Evolutionary conservation across 441 rosid species (phyloP).

Genomic region (Manihot esculenta): DNA sequence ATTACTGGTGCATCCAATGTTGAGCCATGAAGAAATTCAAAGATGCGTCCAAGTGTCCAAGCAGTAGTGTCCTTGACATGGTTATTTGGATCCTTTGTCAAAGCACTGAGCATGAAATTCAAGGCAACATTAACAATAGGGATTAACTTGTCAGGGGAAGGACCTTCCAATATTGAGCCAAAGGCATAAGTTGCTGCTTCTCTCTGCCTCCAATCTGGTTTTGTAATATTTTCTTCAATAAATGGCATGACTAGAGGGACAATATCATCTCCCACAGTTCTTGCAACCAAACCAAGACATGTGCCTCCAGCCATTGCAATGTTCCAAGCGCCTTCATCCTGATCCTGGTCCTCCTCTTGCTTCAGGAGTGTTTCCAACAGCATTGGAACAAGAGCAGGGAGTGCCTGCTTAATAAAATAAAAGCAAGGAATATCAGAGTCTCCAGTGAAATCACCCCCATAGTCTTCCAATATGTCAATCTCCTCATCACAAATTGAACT

Average conservation of each 20-base stretch:
- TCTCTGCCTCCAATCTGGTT: slow-evolving; percentile 52
- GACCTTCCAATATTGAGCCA: slow-evolving; percentile 60
- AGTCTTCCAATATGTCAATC: slow-evolving; percentile 74
- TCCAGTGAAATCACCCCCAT: slow-evolving; percentile 51
- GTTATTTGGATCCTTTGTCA: slow-evolving; percentile 61
- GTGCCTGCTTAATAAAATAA: slow-evolving; percentile 58
- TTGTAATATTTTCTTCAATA: slow-evolving; percentile 46
- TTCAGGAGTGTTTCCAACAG: slow-evolving; percentile 52
- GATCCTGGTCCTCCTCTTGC: slow-evolving; percentile 62
- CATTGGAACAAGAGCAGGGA: slow-evolving; percentile 54
- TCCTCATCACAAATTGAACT: slow-evolving; percentile 68
- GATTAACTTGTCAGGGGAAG: slow-evolving; percentile 45
- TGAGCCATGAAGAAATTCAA: slow-evolving; percentile 48
- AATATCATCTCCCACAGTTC: slow-evolving; percentile 52
- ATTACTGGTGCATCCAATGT: slow-evolving; percentile 39
- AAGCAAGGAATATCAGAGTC: slow-evolving; percentile 70
- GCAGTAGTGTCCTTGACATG: slow-evolving; percentile 78
- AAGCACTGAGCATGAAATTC: slow-evolving; percentile 49
- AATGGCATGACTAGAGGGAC: slow-evolving; percentile 55
- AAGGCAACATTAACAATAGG: slow-evolving; percentile 45
- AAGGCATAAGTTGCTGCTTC: slow-evolving; percentile 81
- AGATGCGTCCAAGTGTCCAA: slow-evolving; percentile 52
- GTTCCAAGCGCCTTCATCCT: slow-evolving; percentile 56
- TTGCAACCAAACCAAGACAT: slow-evolving; percentile 61
- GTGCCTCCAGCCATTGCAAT: slow-evolving; percentile 86